Base-by-base conservation (phyloP, 306 rosid genomes). In the Citrullus amarus region DNA sequence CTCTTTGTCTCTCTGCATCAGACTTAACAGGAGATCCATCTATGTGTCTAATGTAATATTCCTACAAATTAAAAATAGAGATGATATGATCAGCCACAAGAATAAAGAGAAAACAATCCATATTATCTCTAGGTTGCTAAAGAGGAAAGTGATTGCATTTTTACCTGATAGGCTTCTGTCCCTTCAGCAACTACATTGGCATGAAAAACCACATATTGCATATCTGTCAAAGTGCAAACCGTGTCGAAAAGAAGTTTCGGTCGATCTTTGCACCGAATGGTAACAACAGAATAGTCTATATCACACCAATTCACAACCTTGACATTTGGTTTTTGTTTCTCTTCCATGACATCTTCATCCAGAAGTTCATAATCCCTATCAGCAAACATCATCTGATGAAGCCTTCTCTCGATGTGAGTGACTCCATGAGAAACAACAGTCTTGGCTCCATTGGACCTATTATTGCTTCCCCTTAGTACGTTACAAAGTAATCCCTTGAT, bases 11-110 rank as follows among this genome's bases (percentile, higher is more conserved):
- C 87, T 94, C 97, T 17, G 97, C 96, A 79, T 94, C 98, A 56
- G 98, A 94, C 72, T 92, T 94, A 79, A 94, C 96, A 50, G 98
- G 97, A 76, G 97, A 92, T 69, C 98, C 98, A 56, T 94, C 98
- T 55, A 92, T 73, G 58, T 94, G 98, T 84, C 91, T 92, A 74
- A 94, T 89, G 81, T 87, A 94, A 81, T 88, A 94, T 84, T 94
- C 98, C 98, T 94, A 83, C 81, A 87, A 20, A 81, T n/a, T 57
- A 76, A n/a, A 78, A 32, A 61, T 63, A 77, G 54, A 80, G 48
- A 86, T 16, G 83, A 83, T n/a, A 77, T 59, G 83, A 83, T n/a
- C 59, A 77, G 32, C 20, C 20, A 8, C 16, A 57, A 48, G 41
- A 22, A 9, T 48, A 72, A 72, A 30, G 80, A 70, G 53, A 81